Percentiles rank a stretch among this genome's conserved stretches.
These are phyloP conservation scores for Hygrophila difformis DNA, from an alignment of 257 asterid species.

Conservation along the genomic window DNA sequence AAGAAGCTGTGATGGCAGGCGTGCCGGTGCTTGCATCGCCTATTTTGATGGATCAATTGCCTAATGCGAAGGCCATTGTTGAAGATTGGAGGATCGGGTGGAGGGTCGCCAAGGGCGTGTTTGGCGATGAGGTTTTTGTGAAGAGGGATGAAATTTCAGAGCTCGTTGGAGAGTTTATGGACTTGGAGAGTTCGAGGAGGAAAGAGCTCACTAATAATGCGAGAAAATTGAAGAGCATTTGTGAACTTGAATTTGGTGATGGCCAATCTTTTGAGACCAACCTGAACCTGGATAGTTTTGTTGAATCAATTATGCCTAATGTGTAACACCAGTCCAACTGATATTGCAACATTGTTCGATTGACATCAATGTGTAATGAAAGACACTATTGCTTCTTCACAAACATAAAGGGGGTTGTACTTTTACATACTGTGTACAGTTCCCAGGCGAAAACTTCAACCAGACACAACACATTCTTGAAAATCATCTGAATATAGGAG, in stretches of 20 bases:
- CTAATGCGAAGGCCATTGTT: conserved; percentile 41
- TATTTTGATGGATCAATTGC: conserved; percentile 36
- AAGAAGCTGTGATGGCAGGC: conserved; percentile 38
- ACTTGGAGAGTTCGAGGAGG: conserved; percentile 31
- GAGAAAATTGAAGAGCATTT: conserved; percentile 19
- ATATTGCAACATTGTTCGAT: too few species aligned
- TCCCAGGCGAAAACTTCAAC: too few species aligned
- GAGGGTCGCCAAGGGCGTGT: conserved; percentile 38
- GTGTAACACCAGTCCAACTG: too few species aligned
- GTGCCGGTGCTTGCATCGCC: conserved; percentile 50
- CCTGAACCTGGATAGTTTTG: conserved; percentile 32
- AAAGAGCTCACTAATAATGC: conserved; percentile 31
- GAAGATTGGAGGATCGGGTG: conserved; percentile 55
- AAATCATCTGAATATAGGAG: too few species aligned
- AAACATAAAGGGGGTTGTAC: too few species aligned
- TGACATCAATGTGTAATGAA: too few species aligned
- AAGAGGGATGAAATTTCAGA: conserved; percentile 23
- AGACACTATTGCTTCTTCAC: too few species aligned
- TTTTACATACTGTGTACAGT: too few species aligned
- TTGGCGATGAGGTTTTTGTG: conserved; percentile 18
- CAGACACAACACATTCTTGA: too few species aligned
- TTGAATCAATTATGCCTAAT: conserved; percentile 1
- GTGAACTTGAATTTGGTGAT: conserved; percentile 25
- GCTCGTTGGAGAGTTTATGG: conserved; percentile 35
- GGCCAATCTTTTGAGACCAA: conserved; percentile 24